Conservation (phyloP, 768 basidiomycete species). For the Grammothele lineata region DNA sequence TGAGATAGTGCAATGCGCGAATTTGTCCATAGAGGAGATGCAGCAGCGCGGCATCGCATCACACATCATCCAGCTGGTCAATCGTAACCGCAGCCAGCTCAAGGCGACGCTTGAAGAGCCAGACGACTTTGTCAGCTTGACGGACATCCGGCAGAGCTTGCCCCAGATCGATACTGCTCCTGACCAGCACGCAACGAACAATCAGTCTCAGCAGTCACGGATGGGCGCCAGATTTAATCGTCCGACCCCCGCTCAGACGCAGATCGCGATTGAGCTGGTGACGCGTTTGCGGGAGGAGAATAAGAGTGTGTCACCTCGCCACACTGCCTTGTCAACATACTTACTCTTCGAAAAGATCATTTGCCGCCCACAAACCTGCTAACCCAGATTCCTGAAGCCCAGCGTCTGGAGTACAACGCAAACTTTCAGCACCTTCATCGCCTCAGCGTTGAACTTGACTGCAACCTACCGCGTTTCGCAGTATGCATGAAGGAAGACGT, state of each 20-base stretch:
- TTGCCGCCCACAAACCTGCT: too few species aligned
- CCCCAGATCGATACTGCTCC: not conserved
- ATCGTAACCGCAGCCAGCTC: constrained; percentile 41
- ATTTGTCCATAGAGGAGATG: constrained; percentile 45
- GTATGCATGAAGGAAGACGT: constrained; percentile 44
- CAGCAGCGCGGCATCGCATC: constrained; percentile 47
- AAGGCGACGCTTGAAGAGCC: constrained; percentile 17
- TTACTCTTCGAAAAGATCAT: too few species aligned
- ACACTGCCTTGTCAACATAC: too few species aligned
- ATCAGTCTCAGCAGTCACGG: constrained; percentile 3
- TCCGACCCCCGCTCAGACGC: constrained; percentile 5
- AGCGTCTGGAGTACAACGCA: constrained; percentile 47
- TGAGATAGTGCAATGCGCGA: constrained; percentile 43
- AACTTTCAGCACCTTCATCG: constrained; percentile 47
- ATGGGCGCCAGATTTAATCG: not conserved
- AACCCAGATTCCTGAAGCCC: constrained; percentile 44
- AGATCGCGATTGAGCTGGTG: constrained; percentile 7
- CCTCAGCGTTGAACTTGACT: constrained; percentile 44
- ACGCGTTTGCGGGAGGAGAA: constrained; percentile 1
- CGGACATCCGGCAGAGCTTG: constrained; percentile 2
- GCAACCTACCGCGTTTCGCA: constrained; percentile 43
- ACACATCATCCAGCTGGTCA: constrained; percentile 51
- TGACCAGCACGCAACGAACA: not conserved
- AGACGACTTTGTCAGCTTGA: constrained; percentile 5
- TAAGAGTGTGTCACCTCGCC: not conserved